These are phyloP conservation scores for Sequoiadendron giganteum DNA, from an alignment of 75 land plant species.

Conservation along the genomic window DNA sequence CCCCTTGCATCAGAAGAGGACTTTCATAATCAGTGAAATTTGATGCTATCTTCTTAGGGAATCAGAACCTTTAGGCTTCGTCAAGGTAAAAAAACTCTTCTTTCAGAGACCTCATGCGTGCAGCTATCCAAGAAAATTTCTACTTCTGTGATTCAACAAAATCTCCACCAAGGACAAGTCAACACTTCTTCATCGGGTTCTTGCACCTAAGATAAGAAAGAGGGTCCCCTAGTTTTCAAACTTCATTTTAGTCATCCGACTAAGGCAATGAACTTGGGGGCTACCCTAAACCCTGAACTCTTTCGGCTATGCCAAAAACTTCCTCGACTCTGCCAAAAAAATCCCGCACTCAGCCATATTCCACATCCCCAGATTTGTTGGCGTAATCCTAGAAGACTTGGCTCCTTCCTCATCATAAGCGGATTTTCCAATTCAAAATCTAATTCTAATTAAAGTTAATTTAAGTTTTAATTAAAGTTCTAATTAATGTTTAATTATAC, in stretches of 20 bases:
- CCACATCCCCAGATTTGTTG: neutral
- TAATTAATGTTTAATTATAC: too few relatives aligned
- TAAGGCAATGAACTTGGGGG: neutral
- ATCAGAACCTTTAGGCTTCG: too few relatives aligned
- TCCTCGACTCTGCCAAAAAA: neutral
- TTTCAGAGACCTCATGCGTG: too few relatives aligned
- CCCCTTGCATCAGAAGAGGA: neutral
- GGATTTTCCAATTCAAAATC: neutral
- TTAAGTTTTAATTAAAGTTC: too few relatives aligned
- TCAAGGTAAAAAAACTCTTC: too few relatives aligned
- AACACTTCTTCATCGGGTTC: neutral
- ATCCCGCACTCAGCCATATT: neutral
- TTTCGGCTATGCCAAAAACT: too few relatives aligned
- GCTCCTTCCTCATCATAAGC: neutral
- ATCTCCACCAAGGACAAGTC: neutral
- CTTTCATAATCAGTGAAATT: neutral
- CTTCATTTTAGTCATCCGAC: neutral
- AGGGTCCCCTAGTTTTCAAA: neutral
- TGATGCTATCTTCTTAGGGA: too few relatives aligned
- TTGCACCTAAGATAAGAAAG: neutral
- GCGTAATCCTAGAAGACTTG: neutral
- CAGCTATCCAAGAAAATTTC: neutral
- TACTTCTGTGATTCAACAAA: neutral
- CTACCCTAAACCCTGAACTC: neutral
- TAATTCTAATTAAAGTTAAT: too few relatives aligned